phyloP scores from a whole-genome alignment of 1,284 basidiomycete genomes.

The Chalciporus piperatoides region DNA sequence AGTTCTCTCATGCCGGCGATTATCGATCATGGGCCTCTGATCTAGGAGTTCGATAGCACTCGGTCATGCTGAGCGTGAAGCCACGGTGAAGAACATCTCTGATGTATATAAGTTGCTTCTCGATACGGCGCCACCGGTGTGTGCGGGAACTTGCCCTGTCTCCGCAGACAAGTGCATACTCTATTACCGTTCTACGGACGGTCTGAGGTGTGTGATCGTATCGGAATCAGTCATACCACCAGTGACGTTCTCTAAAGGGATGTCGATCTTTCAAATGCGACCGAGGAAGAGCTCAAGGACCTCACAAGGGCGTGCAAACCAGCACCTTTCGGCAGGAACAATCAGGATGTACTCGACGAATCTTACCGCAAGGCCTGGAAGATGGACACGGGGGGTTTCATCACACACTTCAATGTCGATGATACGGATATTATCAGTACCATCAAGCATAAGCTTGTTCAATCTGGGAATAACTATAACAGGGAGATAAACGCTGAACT shows the following conservation, averaged over 20 bases:
- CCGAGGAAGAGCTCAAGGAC: conserved; percentile 1
- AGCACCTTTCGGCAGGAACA: conserved; percentile 31
- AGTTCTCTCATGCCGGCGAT: too few species aligned
- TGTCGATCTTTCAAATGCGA: background rate
- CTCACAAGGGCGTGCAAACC: conserved; percentile 27
- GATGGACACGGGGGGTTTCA: conserved; percentile 26
- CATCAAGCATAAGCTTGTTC: conserved; percentile 22
- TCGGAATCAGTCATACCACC: background rate
- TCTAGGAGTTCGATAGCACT: too few species aligned
- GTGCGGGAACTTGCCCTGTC: conserved; percentile 29
- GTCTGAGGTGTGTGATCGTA: conserved; percentile 26
- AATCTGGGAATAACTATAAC: conserved; percentile 10
- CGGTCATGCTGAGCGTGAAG: too few species aligned
- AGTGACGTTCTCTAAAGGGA: background rate
- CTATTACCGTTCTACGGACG: conserved; percentile 30
- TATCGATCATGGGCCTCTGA: too few species aligned
- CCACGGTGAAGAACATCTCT: too few species aligned
- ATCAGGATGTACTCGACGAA: conserved; percentile 32
- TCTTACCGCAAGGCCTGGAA: conserved; percentile 34
- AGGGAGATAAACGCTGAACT: conserved; percentile 23
- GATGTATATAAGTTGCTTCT: too few species aligned
- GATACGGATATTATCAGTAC: conserved; percentile 24
- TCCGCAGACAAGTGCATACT: conserved; percentile 27
- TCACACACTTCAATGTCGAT: conserved; percentile 24
- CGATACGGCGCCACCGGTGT: background rate